Evolutionary conservation across 2,329 filamentous ascomycete species (phyloP), one percentile per base, ranked within the genome.

Genomic region (Fusarium protoensiforme): DNA sequence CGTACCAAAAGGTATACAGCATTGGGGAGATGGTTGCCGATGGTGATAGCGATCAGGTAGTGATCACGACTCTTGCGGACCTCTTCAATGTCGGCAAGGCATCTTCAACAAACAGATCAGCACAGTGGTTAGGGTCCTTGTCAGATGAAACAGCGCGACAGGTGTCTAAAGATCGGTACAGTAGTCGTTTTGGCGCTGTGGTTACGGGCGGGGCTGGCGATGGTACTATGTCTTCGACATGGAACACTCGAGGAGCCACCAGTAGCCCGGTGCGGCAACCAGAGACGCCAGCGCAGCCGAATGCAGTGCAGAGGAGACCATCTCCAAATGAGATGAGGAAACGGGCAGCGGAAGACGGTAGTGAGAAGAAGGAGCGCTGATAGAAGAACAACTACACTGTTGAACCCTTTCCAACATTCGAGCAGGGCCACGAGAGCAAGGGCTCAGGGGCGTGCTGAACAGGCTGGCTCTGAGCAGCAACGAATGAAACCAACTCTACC

Each of bases 61-160:
- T 85, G 65, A 78, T 85, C 64, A 84, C 78, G 65, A 84, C 82
- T 68, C 71, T 83, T 66, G 82, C 82, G 41, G 83, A 84, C 78
- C 76, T 85, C 60, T 84, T 85, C 64, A 77, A 84, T 69, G 75
- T 84, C 60, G 80, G 75, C 66, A 84, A 81, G 74, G 82, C 79
- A 38, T 57, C 74, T 61, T 80, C 82, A 7, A 81, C 73, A 67
- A 76, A 68, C 31, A 79, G 78, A 29, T 83, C 82, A 53, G 77
- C 78, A 39, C 80, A 83, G 64, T 67, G 83, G 57, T 73, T 84
- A 65, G 81, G 82, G 24, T 84, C 80, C 64, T 81, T 84, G 75
- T 70, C 73, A 22, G 76, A 78, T 48, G 79, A 73, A 54, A 65
- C 71, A 22, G 54, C 66, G 14, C 68, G 29, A 27, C 67, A 73